Evolutionary conservation across 208 protist species (phyloP), one percentile per base, ranked within the genome.

Genomic region (Leishmania guyanensis): DNA sequence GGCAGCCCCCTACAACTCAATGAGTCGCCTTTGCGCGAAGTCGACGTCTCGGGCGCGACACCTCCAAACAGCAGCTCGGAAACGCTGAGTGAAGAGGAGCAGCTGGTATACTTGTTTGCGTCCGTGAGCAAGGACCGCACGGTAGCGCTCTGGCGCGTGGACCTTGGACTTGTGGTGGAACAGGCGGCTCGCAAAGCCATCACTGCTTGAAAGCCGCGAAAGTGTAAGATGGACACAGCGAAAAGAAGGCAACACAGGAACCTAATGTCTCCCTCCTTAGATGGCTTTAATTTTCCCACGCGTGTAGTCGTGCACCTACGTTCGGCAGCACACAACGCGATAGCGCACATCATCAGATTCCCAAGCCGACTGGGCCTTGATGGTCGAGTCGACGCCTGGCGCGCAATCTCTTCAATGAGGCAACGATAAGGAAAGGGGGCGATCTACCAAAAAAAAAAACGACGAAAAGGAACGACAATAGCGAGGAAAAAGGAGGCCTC

Each of bases 111-210:
- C 77, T 62, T 96, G 39, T 96, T 94, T 80, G 87, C 88, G 53
- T 93, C 91, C 5, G 88, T 82, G 20, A 91, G 93, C 75, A 89
- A 90, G 43, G 93, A 95, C 79, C 84, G 86, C 50, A 89, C 86
- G 20, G 84, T 96, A 74, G 90, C 91, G 10, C 26, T 96, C 33
- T 96, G 93, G 91, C 91, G 90, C 33, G 81, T 96, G 1, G 93
- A 96, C 68, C 91, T 96, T 72, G 83, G 82, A 36, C 68, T 87
- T 16, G 62, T 93, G 26, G 66, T 68, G 58, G 80, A 87, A 36
- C 46, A 64, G 17, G n/a, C 56, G 10, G 36, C 56, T 22, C 29
- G 71, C 56, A 48, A 51, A 16, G 60, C 29, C 26, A 48, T 29
- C 65, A 29, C 72, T 79, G 58, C 60, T 33, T 26, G 26, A 60